Conservation (phyloP, 768 basidiomycete species). For the Mycena sanguinolenta region DNA sequence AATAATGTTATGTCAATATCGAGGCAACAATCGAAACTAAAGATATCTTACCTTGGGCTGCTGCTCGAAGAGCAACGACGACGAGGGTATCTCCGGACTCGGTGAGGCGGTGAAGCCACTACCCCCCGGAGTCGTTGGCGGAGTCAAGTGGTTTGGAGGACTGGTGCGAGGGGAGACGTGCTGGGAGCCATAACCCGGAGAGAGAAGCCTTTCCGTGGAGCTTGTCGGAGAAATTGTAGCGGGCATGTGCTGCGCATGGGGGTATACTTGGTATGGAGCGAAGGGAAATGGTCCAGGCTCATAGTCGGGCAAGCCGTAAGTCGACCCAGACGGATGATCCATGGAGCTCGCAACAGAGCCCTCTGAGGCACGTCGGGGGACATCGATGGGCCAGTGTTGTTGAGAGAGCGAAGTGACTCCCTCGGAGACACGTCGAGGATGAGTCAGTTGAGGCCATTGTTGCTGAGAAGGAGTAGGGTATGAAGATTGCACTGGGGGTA, state of each 20-base stretch:
- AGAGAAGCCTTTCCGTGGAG: conserved; percentile 35
- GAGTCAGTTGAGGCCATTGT: conserved; percentile 26
- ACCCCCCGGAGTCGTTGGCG: conserved; percentile 33
- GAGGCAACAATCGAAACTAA: background rate
- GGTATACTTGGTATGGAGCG: conserved; percentile 29
- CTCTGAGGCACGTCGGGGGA: conserved; percentile 18
- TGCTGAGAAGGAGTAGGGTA: conserved; percentile 31
- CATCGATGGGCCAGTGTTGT: background rate
- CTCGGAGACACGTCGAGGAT: conserved; percentile 1
- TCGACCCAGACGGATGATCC: conserved; percentile 1
- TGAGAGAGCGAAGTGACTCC: background rate
- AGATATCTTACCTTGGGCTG: conserved; percentile 29
- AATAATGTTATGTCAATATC: conserved; percentile 21
- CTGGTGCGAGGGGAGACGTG: conserved; percentile 36
- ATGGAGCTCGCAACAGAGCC: conserved; percentile 20
- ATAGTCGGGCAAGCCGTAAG: conserved; percentile 28
- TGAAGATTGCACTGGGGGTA: conserved; percentile 25
- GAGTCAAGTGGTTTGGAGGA: conserved; percentile 33
- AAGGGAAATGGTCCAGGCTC: conserved; percentile 21
- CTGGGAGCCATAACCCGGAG: conserved; percentile 30
- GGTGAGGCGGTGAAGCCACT: conserved; percentile 31
- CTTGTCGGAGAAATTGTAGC: conserved; percentile 33
- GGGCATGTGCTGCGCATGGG: conserved; percentile 31
- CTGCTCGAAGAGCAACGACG: conserved; percentile 23
- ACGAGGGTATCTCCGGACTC: conserved; percentile 30